Conservation (phyloP, 768 basidiomycete species). For the Mycena metata region DNA sequence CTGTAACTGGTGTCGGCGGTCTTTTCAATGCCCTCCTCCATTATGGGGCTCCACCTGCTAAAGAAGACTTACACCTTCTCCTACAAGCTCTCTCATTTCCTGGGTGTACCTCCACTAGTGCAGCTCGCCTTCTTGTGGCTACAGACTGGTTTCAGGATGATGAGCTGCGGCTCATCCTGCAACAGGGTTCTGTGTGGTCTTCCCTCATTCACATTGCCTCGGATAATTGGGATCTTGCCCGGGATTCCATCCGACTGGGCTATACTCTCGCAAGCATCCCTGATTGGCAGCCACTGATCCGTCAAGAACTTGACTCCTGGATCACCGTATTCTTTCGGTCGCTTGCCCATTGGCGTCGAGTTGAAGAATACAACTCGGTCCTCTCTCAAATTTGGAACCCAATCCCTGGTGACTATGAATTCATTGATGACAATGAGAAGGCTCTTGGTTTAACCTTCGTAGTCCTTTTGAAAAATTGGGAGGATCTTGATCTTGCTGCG, state of each 20-base stretch:
- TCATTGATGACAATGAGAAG: background rate
- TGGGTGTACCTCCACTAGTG: background rate
- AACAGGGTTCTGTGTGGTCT: conserved; percentile 1
- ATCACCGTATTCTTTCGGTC: conserved; percentile 7
- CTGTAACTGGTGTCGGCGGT: background rate
- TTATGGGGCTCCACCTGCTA: background rate
- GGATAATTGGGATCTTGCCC: background rate
- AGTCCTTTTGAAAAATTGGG: background rate
- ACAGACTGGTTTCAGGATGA: conserved; percentile 3
- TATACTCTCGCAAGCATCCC: background rate
- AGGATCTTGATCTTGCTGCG: background rate
- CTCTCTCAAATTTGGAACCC: background rate
- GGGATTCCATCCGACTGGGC: background rate
- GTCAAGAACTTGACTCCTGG: conserved; percentile 8
- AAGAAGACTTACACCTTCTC: background rate
- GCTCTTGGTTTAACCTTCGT: background rate
- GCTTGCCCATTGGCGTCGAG: too few species aligned
- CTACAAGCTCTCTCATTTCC: background rate
- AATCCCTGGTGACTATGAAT: background rate
- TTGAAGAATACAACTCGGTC: background rate
- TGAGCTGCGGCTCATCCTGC: conserved; percentile 4
- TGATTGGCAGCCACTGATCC: conserved; percentile 1
- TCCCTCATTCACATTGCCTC: background rate
- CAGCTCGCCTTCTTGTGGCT: background rate
- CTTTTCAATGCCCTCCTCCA: background rate